These are phyloP conservation scores for Aspergillus fructus DNA, from an alignment of 2,329 filamentous ascomycete species.

Conservation along the genomic window DNA sequence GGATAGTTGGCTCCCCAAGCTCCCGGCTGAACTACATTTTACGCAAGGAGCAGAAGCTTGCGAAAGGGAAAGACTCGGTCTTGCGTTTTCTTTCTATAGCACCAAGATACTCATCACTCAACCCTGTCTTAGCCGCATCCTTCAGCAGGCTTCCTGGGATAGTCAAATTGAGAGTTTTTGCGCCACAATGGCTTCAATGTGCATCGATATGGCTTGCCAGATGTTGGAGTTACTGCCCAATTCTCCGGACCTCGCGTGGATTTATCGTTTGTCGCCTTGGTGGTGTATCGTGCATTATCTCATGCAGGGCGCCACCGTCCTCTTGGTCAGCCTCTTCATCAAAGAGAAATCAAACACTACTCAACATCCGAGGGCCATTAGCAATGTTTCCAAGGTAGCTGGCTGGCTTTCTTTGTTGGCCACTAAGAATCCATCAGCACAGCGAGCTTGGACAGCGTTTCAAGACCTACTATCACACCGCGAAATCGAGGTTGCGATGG, in stretches of 20 bases:
- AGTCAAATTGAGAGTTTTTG: constrained; percentile 30
- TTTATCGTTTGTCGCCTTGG: constrained; percentile 38
- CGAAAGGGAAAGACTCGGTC: constrained; percentile 32
- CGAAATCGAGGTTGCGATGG: constrained; percentile 1
- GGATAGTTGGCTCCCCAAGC: constrained; percentile 39
- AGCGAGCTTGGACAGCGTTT: constrained; percentile 8
- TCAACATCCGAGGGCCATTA: not conserved
- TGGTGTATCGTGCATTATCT: constrained; percentile 43
- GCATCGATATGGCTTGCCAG: constrained; percentile 36
- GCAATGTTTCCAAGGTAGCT: constrained; percentile 4
- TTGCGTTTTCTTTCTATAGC: constrained; percentile 45
- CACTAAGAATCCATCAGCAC: constrained; percentile 3
- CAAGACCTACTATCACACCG: constrained; percentile 4
- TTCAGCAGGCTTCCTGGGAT: constrained; percentile 28
- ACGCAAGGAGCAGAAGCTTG: constrained; percentile 27
- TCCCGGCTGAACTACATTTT: constrained; percentile 40
- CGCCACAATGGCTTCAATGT: constrained; percentile 33
- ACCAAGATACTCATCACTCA: constrained; percentile 44
- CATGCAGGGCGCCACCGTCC: constrained; percentile 37
- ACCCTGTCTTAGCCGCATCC: constrained; percentile 42
- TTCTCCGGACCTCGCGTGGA: constrained; percentile 28
- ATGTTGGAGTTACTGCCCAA: constrained; percentile 39
- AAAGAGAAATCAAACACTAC: not conserved
- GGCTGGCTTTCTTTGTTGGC: constrained; percentile 7
- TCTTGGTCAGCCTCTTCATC: constrained; percentile 5